phyloP scores from a whole-genome alignment of 495 filamentous ascomycete species.

The Trypethelium eluteriae region DNA sequence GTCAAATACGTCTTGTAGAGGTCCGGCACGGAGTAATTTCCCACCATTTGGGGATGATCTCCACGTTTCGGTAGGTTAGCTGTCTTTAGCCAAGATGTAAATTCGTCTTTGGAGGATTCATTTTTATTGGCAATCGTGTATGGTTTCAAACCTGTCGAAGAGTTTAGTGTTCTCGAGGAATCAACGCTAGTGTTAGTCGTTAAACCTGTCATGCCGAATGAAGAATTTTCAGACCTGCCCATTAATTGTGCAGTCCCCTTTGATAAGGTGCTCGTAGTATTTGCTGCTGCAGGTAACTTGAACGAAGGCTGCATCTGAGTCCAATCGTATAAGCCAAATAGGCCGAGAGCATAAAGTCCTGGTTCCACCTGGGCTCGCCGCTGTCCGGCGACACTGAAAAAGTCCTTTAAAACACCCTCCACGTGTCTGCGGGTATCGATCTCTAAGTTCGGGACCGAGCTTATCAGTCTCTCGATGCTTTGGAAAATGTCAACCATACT shows the following conservation, averaged over 20 bases:
- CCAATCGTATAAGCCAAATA: background rate
- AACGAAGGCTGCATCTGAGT: background rate
- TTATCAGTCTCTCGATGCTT: background rate
- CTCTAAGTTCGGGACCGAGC: background rate
- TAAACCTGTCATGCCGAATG: too few species aligned
- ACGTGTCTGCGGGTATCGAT: background rate
- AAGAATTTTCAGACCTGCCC: background rate
- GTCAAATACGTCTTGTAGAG: background rate
- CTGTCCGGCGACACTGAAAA: background rate
- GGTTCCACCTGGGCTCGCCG: background rate
- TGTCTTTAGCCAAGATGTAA: background rate
- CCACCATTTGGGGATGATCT: background rate
- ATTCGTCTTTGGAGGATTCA: background rate
- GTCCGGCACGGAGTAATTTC: background rate
- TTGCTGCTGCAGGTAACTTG: background rate
- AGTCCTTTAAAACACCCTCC: background rate
- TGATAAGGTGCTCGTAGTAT: background rate
- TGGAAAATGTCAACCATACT: background rate
- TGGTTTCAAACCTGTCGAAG: too few species aligned
- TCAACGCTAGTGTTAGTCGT: too few species aligned
- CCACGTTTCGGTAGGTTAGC: background rate
- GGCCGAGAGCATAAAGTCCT: background rate
- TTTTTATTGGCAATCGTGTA: background rate
- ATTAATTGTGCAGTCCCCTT: background rate
- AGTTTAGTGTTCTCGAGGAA: too few species aligned